Conservation (phyloP, 768 basidiomycete species). For the Naganishia antarctica region DNA sequence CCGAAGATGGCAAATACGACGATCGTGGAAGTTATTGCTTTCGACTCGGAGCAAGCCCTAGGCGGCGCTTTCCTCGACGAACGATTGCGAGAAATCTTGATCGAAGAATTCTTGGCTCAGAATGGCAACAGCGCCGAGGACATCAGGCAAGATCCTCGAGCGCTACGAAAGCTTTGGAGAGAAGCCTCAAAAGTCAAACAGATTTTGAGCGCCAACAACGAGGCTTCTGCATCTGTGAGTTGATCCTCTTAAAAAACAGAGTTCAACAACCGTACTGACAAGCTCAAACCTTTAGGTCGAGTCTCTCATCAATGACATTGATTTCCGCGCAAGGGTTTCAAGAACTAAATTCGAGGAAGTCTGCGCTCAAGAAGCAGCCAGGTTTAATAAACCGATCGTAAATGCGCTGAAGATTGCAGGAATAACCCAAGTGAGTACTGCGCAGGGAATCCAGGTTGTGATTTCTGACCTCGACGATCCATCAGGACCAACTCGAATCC, state of each 20-base stretch:
- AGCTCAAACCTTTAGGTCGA: slow-evolving; percentile 61
- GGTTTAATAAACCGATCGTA: slow-evolving; percentile 66
- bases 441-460: not conserved
- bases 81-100: slow-evolving; percentile 72
- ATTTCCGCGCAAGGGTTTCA: slow-evolving; percentile 74
- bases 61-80: slow-evolving; percentile 84
- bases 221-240: slow-evolving; percentile 66
- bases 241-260: not conserved
- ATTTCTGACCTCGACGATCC: slow-evolving; percentile 18
- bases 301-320: slow-evolving; percentile 81
- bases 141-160: slow-evolving; percentile 68
- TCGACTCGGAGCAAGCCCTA: slow-evolving; percentile 69
- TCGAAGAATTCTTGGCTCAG: slow-evolving; percentile 54
- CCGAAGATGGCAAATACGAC: slow-evolving; percentile 53
- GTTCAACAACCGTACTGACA: slow-evolving; percentile 14
- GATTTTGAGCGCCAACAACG: slow-evolving; percentile 86
- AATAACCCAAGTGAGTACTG: slow-evolving; percentile 59
- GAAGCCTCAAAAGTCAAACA: slow-evolving; percentile 87
- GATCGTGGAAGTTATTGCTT: slow-evolving; percentile 69
- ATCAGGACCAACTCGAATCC: slow-evolving; percentile 69
- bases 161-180: slow-evolving; percentile 89
- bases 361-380: slow-evolving; percentile 62
- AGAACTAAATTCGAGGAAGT: slow-evolving; percentile 72
- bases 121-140: slow-evolving; percentile 51
- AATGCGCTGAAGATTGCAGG: slow-evolving; percentile 67